Evolutionary conservation across 768 basidiomycete species (phyloP).

Genomic region (Xerocomellus chrysenteron): DNA sequence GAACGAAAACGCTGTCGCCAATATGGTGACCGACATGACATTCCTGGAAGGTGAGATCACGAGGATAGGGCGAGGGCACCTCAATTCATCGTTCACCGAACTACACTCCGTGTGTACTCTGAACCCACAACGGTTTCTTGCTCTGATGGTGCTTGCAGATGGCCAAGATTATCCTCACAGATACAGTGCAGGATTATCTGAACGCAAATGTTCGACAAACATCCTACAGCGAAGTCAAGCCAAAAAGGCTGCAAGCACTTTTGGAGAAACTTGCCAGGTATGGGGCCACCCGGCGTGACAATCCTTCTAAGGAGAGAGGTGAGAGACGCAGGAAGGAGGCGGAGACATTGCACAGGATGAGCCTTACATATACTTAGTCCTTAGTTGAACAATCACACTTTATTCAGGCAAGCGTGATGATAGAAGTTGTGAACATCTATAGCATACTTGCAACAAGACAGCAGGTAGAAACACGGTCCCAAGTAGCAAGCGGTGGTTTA

Average conservation of each 20-base stretch:
- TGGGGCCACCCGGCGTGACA: conserved; percentile 62
- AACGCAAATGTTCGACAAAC: conserved; percentile 66
- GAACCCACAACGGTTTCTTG: neutral
- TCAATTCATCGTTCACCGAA: conserved; percentile 74
- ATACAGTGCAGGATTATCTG: conserved; percentile 78
- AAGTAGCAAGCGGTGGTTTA: conserved; percentile 32
- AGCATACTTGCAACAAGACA: conserved; percentile 15
- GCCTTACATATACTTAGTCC: conserved; percentile 16
- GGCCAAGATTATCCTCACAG: conserved; percentile 66
- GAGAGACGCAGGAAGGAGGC: conserved; percentile 77
- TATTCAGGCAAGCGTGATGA: conserved; percentile 4
- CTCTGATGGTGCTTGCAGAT: conserved; percentile 44
- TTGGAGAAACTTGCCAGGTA: conserved; percentile 77
- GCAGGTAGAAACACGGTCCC: conserved; percentile 13
- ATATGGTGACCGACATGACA: conserved; percentile 80
- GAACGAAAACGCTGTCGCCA: conserved; percentile 88
- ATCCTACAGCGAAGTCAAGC: conserved; percentile 63
- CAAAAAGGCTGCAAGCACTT: conserved; percentile 68
- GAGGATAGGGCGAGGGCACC: conserved; percentile 67
- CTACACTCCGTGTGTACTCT: conserved; percentile 63
- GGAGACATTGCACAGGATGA: conserved; percentile 67
- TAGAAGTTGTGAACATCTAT: conserved; percentile 18
- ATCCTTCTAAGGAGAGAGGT: conserved; percentile 57
- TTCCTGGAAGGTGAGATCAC: conserved; percentile 89
- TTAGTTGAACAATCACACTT: conserved; percentile 3